These are phyloP conservation scores for Tricholoma bakamatsutake DNA, from an alignment of 768 basidiomycete species.

Conservation along the genomic window DNA sequence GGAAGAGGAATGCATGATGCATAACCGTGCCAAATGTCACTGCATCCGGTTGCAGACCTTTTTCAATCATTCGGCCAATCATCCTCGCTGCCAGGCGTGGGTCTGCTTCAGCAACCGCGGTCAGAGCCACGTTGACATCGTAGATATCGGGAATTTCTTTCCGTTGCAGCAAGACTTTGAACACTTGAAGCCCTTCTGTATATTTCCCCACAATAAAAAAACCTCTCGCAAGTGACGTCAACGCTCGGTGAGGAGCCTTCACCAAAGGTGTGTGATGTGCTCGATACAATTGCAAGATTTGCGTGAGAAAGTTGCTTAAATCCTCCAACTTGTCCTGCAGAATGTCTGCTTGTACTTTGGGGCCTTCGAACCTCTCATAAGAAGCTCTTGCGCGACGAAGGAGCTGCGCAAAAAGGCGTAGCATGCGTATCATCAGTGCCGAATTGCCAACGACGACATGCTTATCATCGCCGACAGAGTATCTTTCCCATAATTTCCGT, in stretches of 20 bases:
- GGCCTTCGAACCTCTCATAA: background rate
- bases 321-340: slow-evolving; percentile 17
- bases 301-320: slow-evolving; percentile 34
- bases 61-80: slow-evolving; percentile 44
- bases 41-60: slow-evolving; percentile 44
- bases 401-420: slow-evolving; percentile 37
- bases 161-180: slow-evolving; percentile 42
- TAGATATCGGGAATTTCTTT: slow-evolving; percentile 51
- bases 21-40: slow-evolving; percentile 59
- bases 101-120: slow-evolving; percentile 43
- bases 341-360: slow-evolving; percentile 2
- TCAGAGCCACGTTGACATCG: slow-evolving; percentile 62
- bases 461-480: slow-evolving; percentile 36
- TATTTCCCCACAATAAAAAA: slow-evolving; percentile 51
- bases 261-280: slow-evolving; percentile 39
- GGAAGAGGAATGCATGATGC: slow-evolving; percentile 45
- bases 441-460: slow-evolving; percentile 39
- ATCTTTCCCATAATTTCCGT: slow-evolving; percentile 53
- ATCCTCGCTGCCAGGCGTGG: slow-evolving; percentile 40
- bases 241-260: slow-evolving; percentile 38
- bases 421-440: slow-evolving; percentile 41
- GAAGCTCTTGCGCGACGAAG: slow-evolving; percentile 15
- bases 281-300: slow-evolving; percentile 39
- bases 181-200: slow-evolving; percentile 38
- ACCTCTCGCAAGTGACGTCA: slow-evolving; percentile 60